Evolutionary conservation across 1,139 yeast species (phyloP), one percentile per base, ranked within the genome.

Genomic region (Komagataea norvegica): DNA sequence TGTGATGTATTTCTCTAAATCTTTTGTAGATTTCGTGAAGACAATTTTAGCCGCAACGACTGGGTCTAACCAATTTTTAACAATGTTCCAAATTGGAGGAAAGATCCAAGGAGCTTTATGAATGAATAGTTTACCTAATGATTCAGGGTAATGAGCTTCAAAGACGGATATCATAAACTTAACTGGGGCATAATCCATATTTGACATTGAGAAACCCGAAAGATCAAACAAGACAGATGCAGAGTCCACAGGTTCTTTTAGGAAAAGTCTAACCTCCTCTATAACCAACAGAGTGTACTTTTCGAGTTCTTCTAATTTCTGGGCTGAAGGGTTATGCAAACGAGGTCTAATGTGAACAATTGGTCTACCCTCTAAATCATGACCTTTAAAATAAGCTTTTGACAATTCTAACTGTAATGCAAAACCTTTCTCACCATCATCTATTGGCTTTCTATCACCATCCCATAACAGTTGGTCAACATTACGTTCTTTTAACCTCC

Each of bases 31-130:
- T 51, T 78, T 77, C 20, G 95, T 84, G 61, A 87, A 87, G 19
- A 72, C 69, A 48, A 87, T 79, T 61, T 85, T 87, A 21, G 85
- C 68, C 0, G 93, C 94, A 31, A 87, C 93, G 8, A 80, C 89
- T 2, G 95, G 95, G 55, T 87, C 95, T 41, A 87, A 65, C 95
- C 95, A 86, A 48, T 77, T 79, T 59, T 81, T 85, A 52, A 87
- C 78, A 48, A 86, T 72, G 45, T 77, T 79, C 95, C 95, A 87
- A 46, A 86, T 81, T 23, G 93, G 85, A 44, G 79, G 74, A 65
- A 87, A 87, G 32, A 87, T 72, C 93, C 95, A 84, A 6, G 96
- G 96, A 0, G 95, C 95, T 49, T 82, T 82, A 62, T 87, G 94
- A 45, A 87, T 77, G 53, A 84, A 68, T 37, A 87, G 61, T 38